Evolutionary conservation across 2,329 filamentous ascomycete genomes (phyloP).

Genomic region (Lojkania enalia): DNA sequence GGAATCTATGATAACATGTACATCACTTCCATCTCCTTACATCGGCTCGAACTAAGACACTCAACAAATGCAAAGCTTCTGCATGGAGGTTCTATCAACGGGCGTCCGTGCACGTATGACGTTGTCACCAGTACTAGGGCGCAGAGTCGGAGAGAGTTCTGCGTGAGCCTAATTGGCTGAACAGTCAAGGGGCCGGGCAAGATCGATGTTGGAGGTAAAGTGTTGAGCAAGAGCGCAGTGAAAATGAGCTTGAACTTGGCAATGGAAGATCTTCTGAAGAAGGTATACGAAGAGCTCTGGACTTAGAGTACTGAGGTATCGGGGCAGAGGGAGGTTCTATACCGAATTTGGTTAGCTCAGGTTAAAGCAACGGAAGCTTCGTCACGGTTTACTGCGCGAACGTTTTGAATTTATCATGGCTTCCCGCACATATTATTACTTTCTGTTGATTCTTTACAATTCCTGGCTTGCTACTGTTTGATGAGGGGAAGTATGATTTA

Average conservation of each 20-base stretch:
- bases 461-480: too few species aligned
- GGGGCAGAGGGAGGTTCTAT: too few species aligned
- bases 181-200: constrained; percentile 13
- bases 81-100: constrained; percentile 13
- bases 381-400: too few species aligned
- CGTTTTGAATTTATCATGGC: too few species aligned
- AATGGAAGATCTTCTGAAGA: constrained; percentile 18
- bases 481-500: too few species aligned
- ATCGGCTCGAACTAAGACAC: background rate
- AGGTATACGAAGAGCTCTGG: constrained; percentile 18
- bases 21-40: background rate
- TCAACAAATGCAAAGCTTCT: constrained; percentile 18
- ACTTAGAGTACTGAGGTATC: too few species aligned
- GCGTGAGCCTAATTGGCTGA: constrained; percentile 16
- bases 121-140: constrained; percentile 10
- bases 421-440: too few species aligned
- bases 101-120: constrained; percentile 16
- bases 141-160: constrained; percentile 13
- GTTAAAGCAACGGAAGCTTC: too few species aligned
- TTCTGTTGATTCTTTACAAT: too few species aligned
- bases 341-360: too few species aligned
- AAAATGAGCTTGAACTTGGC: constrained; percentile 16
- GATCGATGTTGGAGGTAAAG: constrained; percentile 17
- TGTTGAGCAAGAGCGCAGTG: constrained; percentile 14
- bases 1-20: constrained; percentile 1